These are phyloP conservation scores for Gossypium arboreum DNA, from an alignment of 345 rosid genomes.

Conservation along the genomic window DNA sequence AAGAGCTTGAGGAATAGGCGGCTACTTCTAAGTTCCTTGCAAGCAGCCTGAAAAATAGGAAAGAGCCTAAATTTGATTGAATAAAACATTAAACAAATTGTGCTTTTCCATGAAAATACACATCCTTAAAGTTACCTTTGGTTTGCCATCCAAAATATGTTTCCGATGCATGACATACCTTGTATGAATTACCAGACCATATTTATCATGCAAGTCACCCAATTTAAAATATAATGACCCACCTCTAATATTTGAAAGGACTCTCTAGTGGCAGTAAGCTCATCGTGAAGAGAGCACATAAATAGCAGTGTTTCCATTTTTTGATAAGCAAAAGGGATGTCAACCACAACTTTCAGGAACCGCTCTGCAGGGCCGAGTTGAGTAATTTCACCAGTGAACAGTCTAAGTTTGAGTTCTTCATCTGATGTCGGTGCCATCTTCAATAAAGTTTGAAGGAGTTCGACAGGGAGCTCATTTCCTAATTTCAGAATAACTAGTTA, in stretches of 20 bases:
- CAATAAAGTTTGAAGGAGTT: conserved; percentile 72
- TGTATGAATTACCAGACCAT: background rate
- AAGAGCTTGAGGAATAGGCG: conserved; percentile 87
- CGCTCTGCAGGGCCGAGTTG: conserved; percentile 91
- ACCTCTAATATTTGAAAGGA: conserved; percentile 84
- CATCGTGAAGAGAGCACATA: conserved; percentile 86
- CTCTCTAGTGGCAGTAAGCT: conserved; percentile 56
- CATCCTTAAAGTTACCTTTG: background rate
- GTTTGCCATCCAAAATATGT: background rate
- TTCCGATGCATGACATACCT: background rate
- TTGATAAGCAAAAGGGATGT: conserved; percentile 82
- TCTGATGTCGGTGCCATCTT: conserved; percentile 95
- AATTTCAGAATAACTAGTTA: conserved; percentile 33
- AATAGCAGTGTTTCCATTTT: conserved; percentile 81
- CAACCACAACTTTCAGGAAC: conserved; percentile 77
- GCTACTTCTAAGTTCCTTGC: conserved; percentile 79
- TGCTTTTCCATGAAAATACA: background rate
- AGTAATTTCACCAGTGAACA: conserved; percentile 68
- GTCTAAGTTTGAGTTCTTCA: conserved; percentile 95
- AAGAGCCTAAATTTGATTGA: background rate
- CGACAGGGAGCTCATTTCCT: conserved; percentile 93
- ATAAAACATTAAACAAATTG: background rate
- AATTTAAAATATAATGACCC: conserved; percentile 17
- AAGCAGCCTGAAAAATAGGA: conserved; percentile 59
- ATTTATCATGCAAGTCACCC: conserved; percentile 8